Percentiles rank a stretch among this genome's conserved stretches.
Conservation (phyloP, 1,284 basidiomycete species). For the Lignosus rhinocerotis region DNA sequence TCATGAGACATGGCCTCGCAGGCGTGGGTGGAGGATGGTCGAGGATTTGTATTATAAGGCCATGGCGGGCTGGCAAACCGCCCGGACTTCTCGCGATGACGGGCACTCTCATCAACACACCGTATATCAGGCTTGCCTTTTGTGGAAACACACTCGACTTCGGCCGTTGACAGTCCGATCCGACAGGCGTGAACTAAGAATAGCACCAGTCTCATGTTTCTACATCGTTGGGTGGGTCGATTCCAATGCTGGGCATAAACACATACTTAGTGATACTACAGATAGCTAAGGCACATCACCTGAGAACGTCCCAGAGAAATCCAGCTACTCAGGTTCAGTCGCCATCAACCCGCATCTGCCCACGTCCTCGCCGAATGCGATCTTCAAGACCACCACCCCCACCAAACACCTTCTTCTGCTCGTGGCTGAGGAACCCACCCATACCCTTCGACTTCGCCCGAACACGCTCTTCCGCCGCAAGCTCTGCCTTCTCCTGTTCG, state of each 20-base stretch:
- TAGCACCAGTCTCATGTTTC: not conserved
- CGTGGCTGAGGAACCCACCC: slow-evolving; percentile 69
- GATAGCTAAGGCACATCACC: slow-evolving; percentile 3
- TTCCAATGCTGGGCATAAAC: not conserved
- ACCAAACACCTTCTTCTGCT: slow-evolving; percentile 79
- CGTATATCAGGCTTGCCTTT: slow-evolving; percentile 20
- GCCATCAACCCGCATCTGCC: slow-evolving; percentile 34
- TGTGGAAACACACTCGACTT: slow-evolving; percentile 9
- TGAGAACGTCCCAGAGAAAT: not conserved
- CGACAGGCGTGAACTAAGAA: not conserved
- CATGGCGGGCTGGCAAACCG: not conserved
- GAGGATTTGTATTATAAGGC: not conserved
- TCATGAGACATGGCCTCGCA: not conserved
- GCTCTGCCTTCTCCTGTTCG: slow-evolving; percentile 72
- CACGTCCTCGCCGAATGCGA: slow-evolving; percentile 64
- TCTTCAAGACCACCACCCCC: slow-evolving; percentile 77
- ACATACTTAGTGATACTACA: not conserved
- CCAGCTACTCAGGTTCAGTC: slow-evolving; percentile 16
- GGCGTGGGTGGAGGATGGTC: not conserved
- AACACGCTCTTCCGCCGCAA: slow-evolving; percentile 61
- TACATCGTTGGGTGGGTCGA: not conserved
- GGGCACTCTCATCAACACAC: slow-evolving; percentile 1
- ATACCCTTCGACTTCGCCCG: slow-evolving; percentile 69
- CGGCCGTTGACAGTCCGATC: slow-evolving; percentile 8
- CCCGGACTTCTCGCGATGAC: not conserved